phyloP scores from a whole-genome alignment of 1,284 basidiomycete species.

The Cryptococcus sp. region DNA sequence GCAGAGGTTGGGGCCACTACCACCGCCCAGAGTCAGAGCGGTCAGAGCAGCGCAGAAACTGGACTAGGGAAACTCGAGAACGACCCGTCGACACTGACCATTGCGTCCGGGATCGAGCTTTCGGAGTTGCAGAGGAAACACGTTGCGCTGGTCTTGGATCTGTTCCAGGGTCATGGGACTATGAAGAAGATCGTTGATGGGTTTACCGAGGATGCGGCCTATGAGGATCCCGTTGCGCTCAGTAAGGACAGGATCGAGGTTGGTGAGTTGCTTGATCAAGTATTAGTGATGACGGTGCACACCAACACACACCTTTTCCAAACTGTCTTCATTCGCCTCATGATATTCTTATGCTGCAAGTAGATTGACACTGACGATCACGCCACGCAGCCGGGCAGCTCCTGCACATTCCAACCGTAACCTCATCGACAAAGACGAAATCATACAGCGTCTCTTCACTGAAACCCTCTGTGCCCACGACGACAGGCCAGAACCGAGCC shows the following conservation, averaged over 20 bases:
- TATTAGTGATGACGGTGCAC: too few species aligned
- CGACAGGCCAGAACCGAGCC: conserved; percentile 8
- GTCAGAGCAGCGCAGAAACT: too few species aligned
- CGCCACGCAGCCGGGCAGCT: conserved; percentile 36
- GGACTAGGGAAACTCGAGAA: conserved; percentile 2
- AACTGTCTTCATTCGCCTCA: too few species aligned
- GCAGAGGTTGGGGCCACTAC: too few species aligned
- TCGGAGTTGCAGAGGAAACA: conserved; percentile 32
- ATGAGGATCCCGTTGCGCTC: conserved; percentile 45
- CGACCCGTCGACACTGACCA: conserved; percentile 7
- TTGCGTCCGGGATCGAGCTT: conserved; percentile 4
- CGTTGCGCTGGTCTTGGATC: conserved; percentile 38
- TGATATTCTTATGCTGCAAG: too few species aligned
- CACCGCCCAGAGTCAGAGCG: too few species aligned
- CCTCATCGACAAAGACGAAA: conserved; percentile 33
- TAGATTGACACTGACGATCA: background rate
- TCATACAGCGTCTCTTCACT: conserved; percentile 17
- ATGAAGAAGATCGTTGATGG: conserved; percentile 37
- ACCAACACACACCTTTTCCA: too few species aligned
- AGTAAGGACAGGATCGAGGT: conserved; percentile 37
- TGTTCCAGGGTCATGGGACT: conserved; percentile 45
- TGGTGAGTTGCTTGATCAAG: conserved; percentile 24
- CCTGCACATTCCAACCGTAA: conserved; percentile 35
- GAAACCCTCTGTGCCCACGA: conserved; percentile 13
- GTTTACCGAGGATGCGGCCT: conserved; percentile 38